Evolutionary conservation across 257 asterid genomes (phyloP).

Genomic region (Anisodus tanguticus): DNA sequence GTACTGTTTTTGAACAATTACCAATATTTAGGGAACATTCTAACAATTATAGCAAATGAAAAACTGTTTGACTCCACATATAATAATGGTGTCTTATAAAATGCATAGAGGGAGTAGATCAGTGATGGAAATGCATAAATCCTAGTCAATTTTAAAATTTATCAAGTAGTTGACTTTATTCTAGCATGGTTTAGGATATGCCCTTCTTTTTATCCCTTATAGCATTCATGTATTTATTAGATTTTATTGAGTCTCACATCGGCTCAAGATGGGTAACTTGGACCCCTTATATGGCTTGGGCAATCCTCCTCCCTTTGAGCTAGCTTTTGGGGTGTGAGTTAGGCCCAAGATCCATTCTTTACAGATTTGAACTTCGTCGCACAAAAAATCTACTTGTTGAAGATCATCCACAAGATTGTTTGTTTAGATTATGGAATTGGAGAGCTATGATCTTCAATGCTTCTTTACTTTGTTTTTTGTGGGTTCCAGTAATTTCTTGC

Average conservation of each 20-base stretch:
- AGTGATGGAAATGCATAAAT: background rate
- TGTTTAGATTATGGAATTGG: background rate
- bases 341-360: too few species aligned
- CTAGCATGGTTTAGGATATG: background rate
- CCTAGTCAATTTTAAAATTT: background rate
- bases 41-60: background rate
- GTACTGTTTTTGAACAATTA: constrained; percentile 6
- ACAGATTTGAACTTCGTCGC: background rate
- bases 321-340: too few species aligned
- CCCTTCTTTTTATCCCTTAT: background rate
- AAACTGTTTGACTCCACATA: constrained; percentile 5
- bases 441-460: background rate
- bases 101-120: constrained; percentile 8
- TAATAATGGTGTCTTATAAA: background rate
- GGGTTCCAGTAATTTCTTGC: background rate
- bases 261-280: too few species aligned
- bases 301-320: too few species aligned
- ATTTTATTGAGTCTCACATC: background rate
- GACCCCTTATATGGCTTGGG: too few species aligned
- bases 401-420: background rate
- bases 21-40: constrained; percentile 15
- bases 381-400: background rate
- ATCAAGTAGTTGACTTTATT: constrained; percentile 20
- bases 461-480: background rate
- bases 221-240: background rate